phyloP scores from a whole-genome alignment of 257 asterid genomes.

The Orobanche coerulescens region DNA sequence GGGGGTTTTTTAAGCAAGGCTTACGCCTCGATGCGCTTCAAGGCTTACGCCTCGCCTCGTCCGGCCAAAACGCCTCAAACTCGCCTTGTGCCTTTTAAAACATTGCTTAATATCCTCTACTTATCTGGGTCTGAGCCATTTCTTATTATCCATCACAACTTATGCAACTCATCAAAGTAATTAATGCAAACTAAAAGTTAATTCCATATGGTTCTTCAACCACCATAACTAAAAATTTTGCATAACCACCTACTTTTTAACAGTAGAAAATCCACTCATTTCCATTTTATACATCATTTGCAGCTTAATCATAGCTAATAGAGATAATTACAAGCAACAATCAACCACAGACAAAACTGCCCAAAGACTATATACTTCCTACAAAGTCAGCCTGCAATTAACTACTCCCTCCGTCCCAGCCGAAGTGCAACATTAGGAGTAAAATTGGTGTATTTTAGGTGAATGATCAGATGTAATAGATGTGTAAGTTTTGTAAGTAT shows the following conservation, averaged over 20 bases:
- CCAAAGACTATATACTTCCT: not conserved
- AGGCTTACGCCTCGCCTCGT: too few species aligned
- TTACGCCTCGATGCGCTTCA: too few species aligned
- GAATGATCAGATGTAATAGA: too few species aligned
- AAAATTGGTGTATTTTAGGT: too few species aligned
- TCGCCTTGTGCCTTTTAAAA: too few species aligned
- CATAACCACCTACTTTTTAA: not conserved
- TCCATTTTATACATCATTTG: not conserved
- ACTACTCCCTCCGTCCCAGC: too few species aligned
- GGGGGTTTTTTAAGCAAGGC: too few species aligned
- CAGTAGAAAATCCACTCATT: not conserved
- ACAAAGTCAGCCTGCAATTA: not conserved
- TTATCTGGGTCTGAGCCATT: not conserved
- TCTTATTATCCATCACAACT: not conserved
- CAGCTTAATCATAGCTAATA: conserved; percentile 2
- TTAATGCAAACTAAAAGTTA: not conserved
- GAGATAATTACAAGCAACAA: conserved; percentile 18
- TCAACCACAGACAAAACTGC: conserved; percentile 8
- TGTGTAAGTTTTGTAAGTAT: too few species aligned
- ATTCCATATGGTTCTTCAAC: not conserved
- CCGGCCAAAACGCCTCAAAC: too few species aligned
- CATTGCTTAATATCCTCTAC: not conserved
- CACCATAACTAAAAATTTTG: not conserved
- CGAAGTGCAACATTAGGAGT: too few species aligned
- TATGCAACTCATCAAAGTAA: conserved; percentile 6